Conservation (phyloP, 352 stramenopile genomes). For the Aphanomyces euteiches region DNA sequence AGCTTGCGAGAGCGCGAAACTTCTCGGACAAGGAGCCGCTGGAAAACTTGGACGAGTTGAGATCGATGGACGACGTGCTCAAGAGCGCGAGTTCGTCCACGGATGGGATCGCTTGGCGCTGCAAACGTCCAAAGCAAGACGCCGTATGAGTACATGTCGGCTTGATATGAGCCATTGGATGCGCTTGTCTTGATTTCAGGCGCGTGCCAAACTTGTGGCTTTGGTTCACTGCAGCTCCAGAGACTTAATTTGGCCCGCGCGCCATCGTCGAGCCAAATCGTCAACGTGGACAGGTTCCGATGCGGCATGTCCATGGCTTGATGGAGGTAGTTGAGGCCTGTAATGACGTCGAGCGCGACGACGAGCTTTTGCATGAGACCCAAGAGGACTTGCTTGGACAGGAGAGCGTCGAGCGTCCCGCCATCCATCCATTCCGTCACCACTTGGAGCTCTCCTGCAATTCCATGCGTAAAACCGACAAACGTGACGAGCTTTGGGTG, state of each 20-base stretch:
- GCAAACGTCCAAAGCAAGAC: background rate
- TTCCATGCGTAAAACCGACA: background rate
- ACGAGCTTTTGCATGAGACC: background rate
- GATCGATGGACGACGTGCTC: background rate
- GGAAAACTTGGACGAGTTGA: background rate
- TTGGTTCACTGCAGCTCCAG: background rate
- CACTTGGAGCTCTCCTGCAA: background rate
- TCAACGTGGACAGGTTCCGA: background rate
- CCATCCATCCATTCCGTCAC: slow-evolving; percentile 1
- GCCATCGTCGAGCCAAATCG: background rate
- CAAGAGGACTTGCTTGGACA: background rate
- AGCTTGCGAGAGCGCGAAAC: background rate
- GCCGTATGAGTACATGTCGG: background rate
- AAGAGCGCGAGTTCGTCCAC: background rate
- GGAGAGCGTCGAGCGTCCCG: background rate
- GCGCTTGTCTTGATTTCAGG: background rate
- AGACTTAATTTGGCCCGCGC: background rate
- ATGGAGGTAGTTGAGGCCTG: background rate
- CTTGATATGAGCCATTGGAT: background rate
- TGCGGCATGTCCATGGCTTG: background rate
- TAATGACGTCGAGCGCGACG: background rate
- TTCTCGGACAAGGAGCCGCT: background rate
- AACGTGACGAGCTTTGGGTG: background rate
- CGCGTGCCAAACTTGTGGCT: background rate
- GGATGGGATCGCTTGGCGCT: background rate